phyloP scores from a whole-genome alignment of 148 eudicot species.

The Rhododendron simsii region DNA sequence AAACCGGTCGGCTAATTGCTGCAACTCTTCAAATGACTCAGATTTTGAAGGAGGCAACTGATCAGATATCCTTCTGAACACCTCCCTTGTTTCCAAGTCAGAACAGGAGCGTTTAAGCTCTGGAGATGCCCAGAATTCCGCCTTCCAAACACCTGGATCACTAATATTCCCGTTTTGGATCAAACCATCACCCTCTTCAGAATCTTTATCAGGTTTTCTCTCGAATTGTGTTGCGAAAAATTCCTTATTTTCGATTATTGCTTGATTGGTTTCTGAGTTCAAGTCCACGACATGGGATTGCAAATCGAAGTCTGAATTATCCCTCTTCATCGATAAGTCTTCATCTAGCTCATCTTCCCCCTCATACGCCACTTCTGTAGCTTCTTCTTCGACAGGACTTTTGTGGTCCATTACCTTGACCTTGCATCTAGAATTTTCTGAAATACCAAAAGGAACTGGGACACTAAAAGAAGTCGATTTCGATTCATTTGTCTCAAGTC shows the following conservation, averaged over 20 bases:
- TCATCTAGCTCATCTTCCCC: slow-evolving; percentile 83
- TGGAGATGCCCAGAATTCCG: slow-evolving; percentile 53
- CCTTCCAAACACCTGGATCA: slow-evolving; percentile 70
- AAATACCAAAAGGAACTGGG: slow-evolving; percentile 36
- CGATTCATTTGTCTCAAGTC: slow-evolving; percentile 29
- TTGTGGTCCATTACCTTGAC: slow-evolving; percentile 53
- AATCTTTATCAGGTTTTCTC: slow-evolving; percentile 26
- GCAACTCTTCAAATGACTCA: slow-evolving; percentile 63
- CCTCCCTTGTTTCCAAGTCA: slow-evolving; percentile 51
- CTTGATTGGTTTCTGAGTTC: slow-evolving; percentile 21
- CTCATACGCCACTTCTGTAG: slow-evolving; percentile 64
- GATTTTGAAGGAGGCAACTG: slow-evolving; percentile 44
- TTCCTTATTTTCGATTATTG: slow-evolving; percentile 6
- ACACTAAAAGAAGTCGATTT: slow-evolving; percentile 40
- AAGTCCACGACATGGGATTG: slow-evolving; percentile 26
- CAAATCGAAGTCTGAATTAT: slow-evolving; percentile 44
- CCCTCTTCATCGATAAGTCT: slow-evolving; percentile 44
- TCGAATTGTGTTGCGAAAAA: slow-evolving; percentile 5
- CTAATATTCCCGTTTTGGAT: slow-evolving; percentile 55
- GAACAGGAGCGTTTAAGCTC: slow-evolving; percentile 84
- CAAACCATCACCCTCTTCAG: slow-evolving; percentile 23
- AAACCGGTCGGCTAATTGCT: slow-evolving; percentile 40
- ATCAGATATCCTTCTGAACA: slow-evolving; percentile 42
- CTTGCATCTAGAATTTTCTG: slow-evolving; percentile 41
- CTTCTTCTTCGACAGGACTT: slow-evolving; percentile 38